Evolutionary conservation across 176 grass and related monocot species (phyloP), one percentile per base, ranked within the genome.

Genomic region (Metroxylon sagu): DNA sequence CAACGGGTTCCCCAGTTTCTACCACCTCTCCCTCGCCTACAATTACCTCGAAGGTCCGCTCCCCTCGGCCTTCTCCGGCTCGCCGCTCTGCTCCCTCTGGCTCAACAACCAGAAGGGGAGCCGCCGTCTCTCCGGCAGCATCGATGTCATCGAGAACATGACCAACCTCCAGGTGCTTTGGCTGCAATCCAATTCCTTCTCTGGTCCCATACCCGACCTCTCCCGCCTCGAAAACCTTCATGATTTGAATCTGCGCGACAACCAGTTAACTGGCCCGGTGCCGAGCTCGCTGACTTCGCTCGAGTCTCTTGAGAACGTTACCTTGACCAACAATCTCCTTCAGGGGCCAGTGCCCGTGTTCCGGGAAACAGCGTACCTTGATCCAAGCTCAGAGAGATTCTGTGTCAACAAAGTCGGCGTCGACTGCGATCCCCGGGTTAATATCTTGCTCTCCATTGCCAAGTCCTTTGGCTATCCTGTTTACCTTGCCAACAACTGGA

Each of bases 41-140:
- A 81, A 60, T 35, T 66, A 6, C 48, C 56, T 73, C 26, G 30
- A 1, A 25, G 54, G 50, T 3, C 52, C 21, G n/a, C 43, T 61
- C 29, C 74, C 74, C 1, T 7, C 0, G 29, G 66, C 6, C 52
- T 86, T 74, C 8, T n/a, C 14, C 3, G 26, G 48, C 25, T 76
- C 25, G 17, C 65, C 74, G 18, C 59, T 60, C 31, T 62, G 66
- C 51, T 82, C 66, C 52, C 66, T 82, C 39, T 72, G 69, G 65
- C 60, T 82, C 27, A 82, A 82, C 72, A 82, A 66, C 68, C 79
- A 82, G 59, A 14, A 31, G 48, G 79, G 77, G 0, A 0, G 14
- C 5, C 61, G 26, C 5, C 19, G 52, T 3, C 39, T 86, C 18
- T 50, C 49, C 1, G 59, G 69, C 2, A 2, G 14, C 5, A 68